Base-by-base conservation (phyloP, 164 flowering plant genomes). In the Euptelea pleiosperma region DNA sequence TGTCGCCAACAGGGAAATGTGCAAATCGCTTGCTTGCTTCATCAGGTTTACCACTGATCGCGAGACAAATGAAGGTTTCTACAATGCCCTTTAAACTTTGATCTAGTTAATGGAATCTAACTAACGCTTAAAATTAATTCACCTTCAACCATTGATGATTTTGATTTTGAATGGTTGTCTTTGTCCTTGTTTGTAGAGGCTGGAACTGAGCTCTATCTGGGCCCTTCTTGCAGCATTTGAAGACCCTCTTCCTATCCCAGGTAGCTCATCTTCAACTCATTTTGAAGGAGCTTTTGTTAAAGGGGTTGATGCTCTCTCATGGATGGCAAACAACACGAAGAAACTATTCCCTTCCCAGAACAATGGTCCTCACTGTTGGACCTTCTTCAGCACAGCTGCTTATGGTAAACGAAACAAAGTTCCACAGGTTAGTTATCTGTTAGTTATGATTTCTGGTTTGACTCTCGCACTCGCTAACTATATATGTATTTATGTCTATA, bases 261-360 rank as follows among this genome's bases (percentile, higher is more conserved):
- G 64, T 41, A 58, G 40, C 36, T 37, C 49, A 52, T 41, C 28
- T 36, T 26, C 37, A 47, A 60, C 65, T 62, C 74, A 79, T 26
- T 87, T 93, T 65, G 96, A 86, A 73, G 98, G 98, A 58, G 98
- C 98, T 49, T 93, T 93, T 82, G 92, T 93, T 3, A 77, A 81
- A 75, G 98, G 94, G 31, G 71, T 87, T 63, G 90, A 87, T 72
- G 71, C 97, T 34, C 29, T 90, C 44, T 93, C 98, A 46, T 93
- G 98, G 98, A 87, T 93, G 96, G 96, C 74, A 45, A 86, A 93
- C 73, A 93, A 90, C 71, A 80, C 94, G 4, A 68, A 63, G 66
- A 93, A 93, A 76, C 73, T 93, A 28, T 64, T 64, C 35, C 61
- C 68, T 50, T 61, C 74, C n/a, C 61, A 59, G 48, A 73, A 57